These are phyloP conservation scores for Usnea hakonensis DNA, from an alignment of 495 filamentous ascomycete genomes.

Conservation along the genomic window DNA sequence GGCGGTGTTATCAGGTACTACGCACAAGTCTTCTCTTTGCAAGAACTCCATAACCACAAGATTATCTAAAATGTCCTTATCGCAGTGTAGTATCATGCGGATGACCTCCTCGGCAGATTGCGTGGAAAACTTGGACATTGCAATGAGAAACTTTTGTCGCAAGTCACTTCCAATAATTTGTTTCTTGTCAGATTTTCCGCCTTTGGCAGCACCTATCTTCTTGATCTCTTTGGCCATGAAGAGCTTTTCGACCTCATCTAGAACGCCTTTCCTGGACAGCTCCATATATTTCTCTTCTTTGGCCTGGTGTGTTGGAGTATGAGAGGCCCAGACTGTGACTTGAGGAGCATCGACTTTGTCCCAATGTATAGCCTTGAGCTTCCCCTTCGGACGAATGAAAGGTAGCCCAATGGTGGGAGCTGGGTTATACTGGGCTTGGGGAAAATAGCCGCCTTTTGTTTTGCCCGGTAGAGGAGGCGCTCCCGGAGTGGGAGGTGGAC, in stretches of 20 bases:
- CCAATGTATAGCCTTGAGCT: conserved; percentile 98
- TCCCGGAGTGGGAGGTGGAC: conserved; percentile 43
- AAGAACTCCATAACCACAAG: conserved; percentile 96
- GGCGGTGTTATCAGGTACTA: conserved; percentile 78
- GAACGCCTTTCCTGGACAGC: conserved; percentile 81
- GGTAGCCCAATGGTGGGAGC: conserved; percentile 50
- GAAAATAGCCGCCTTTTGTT: conserved; percentile 41
- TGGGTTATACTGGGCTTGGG: conserved; percentile 40
- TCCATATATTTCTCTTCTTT: conserved; percentile 95
- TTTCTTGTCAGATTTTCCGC: conserved; percentile 88
- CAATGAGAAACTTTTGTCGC: conserved; percentile 87
- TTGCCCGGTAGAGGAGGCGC: conserved; percentile 51
- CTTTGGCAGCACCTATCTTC: conserved; percentile 56
- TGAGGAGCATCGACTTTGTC: conserved; percentile 94
- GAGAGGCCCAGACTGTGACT: conserved; percentile 89
- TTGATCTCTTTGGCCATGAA: conserved; percentile 98
- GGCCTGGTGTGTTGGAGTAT: conserved; percentile 69
- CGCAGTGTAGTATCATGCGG: conserved; percentile 92
- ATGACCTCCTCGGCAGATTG: conserved; percentile 73
- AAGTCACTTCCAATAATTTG: conserved; percentile 90
- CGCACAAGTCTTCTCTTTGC: conserved; percentile 83
- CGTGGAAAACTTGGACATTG: conserved; percentile 81
- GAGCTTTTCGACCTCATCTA: conserved; percentile 94
- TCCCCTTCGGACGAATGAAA: conserved; percentile 90
- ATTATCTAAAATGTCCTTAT: conserved; percentile 85